Conservation (phyloP, 2,329 filamentous ascomycete genomes). For the Xylogone sp. region DNA sequence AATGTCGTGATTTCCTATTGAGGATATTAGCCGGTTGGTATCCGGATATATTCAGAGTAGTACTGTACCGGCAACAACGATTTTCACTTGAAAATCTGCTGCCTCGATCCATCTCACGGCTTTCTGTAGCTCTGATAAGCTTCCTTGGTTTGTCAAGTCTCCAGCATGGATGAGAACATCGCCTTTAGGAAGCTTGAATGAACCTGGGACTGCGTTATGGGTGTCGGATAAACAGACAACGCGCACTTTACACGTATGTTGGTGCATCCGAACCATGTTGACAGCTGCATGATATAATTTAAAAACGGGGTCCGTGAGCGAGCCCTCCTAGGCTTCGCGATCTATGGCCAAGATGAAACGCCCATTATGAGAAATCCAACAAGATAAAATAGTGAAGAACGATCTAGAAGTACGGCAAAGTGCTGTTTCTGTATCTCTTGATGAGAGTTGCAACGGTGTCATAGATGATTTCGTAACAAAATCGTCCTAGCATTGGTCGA, state of each 20-base stretch:
- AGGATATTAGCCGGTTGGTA: slow-evolving; percentile 8
- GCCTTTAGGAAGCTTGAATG: slow-evolving; percentile 62
- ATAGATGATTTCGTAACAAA: not conserved
- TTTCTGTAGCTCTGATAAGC: slow-evolving; percentile 54
- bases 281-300: not conserved
- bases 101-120: slow-evolving; percentile 64
- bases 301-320: not conserved
- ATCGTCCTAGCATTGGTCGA: not conserved
- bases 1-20: slow-evolving; percentile 69
- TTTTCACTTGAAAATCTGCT: slow-evolving; percentile 64
- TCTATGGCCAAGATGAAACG: no score
- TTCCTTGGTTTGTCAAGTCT: slow-evolving; percentile 73
- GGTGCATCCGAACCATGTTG: not conserved
- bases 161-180: slow-evolving; percentile 75
- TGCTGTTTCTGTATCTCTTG: not conserved
- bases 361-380: no score
- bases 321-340: no score
- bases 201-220: slow-evolving; percentile 56
- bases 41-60: slow-evolving; percentile 3
- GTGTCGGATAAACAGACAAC: slow-evolving; percentile 77
- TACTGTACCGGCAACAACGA: slow-evolving; percentile 65
- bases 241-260: slow-evolving; percentile 44
- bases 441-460: not conserved
- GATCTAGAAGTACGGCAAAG: not conserved
- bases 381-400: no score